These are phyloP conservation scores for Stemphylium vesicarium DNA, from an alignment of 2,329 filamentous ascomycete genomes.

Conservation along the genomic window DNA sequence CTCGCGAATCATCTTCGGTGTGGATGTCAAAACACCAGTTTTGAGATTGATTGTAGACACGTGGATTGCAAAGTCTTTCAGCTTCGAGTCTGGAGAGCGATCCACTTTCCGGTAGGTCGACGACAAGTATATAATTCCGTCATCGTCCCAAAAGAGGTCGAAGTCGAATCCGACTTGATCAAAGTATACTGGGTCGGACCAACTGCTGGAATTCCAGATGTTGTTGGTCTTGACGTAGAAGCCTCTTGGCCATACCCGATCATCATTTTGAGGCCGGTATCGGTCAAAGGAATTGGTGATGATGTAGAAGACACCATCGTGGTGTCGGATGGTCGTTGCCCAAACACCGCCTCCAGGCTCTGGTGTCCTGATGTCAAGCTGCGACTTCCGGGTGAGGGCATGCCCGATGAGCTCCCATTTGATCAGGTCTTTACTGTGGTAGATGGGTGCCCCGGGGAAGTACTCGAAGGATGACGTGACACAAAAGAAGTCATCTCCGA, in stretches of 20 bases:
- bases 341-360: slow-evolving; percentile 31
- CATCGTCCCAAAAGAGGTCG: slow-evolving; percentile 59
- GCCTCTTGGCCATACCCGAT: slow-evolving; percentile 53
- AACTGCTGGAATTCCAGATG: slow-evolving; percentile 22
- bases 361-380: slow-evolving; percentile 43
- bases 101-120: slow-evolving; percentile 24
- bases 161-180: slow-evolving; percentile 34
- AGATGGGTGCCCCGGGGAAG: slow-evolving; percentile 61
- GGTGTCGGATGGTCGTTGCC: slow-evolving; percentile 31
- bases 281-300: slow-evolving; percentile 35
- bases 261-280: slow-evolving; percentile 34
- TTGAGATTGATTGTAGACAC: slow-evolving; percentile 40
- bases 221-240: slow-evolving; percentile 53
- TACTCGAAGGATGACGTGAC: slow-evolving; percentile 60
- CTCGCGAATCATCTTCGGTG: slow-evolving; percentile 34
- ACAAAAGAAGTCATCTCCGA: slow-evolving; percentile 55
- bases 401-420: slow-evolving; percentile 57
- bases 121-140: slow-evolving; percentile 57
- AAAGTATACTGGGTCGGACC: slow-evolving; percentile 34
- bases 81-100: slow-evolving; percentile 19
- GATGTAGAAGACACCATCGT: slow-evolving; percentile 24
- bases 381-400: slow-evolving; percentile 44
- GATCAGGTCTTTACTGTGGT: slow-evolving; percentile 59
- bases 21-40: slow-evolving; percentile 29
- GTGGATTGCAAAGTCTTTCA: slow-evolving; percentile 40